Evolutionary conservation across 2,329 filamentous ascomycete species (phyloP), one percentile per base, ranked within the genome.

Genomic region (Pseudogymnoascus sp.): DNA sequence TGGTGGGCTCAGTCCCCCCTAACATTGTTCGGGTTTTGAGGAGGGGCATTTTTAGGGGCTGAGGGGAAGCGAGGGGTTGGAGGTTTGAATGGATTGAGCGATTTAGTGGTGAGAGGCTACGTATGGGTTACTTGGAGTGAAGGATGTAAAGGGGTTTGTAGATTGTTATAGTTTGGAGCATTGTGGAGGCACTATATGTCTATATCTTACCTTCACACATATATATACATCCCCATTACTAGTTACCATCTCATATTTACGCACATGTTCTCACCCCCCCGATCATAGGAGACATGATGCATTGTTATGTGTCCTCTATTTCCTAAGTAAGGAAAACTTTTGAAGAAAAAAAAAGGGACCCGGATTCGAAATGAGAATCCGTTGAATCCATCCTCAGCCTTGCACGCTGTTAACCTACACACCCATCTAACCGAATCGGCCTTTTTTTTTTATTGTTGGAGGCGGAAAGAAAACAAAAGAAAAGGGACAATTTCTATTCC

Each of bases 241-340:
- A 30, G 9, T 30, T 52, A 52, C 45, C 10, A 30, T 52, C 45
- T 52, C 23, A 12, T 15, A 6, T 12, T 7, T 0, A 18, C 10
- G 7, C 5, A 12, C 0, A 30, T 3, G 12, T 28, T 18, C n/a
- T 30, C 23, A 15, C 1, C n/a, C 6, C 6, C 0, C 2, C n/a
- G 8, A 12, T 9, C 26, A 13, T 30, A 19, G 13, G 18, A n/a
- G 9, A 18, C 26, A 30, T 30, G 5, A 10, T 52, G 9, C 45
- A 52, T 33, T 52, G 26, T 52, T 52, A 52, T 52, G n/a, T 52
- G 10, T 52, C 45, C 33, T 48, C 33, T 33, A 52, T 52, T 52
- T 52, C 45, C 45, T 52, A 33, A 30, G 30, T 26, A 30, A 33
- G 26, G 45, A 52, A 52, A 52, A 30, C 3, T 6, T 9, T 4